These are phyloP conservation scores for Brachypodium distachyon DNA, from an alignment of 202 grass and related monocot species.

Conservation along the genomic window DNA sequence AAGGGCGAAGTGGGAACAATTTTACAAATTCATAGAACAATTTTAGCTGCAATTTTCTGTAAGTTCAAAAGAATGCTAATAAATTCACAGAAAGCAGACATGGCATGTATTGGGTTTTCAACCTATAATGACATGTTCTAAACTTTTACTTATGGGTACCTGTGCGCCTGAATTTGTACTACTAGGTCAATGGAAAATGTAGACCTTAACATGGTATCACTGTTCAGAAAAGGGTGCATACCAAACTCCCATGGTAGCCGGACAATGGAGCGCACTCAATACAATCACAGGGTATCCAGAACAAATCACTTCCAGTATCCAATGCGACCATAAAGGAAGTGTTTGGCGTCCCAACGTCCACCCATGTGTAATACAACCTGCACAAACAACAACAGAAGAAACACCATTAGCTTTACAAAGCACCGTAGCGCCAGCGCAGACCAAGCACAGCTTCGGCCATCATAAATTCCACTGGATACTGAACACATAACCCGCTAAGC, in stretches of 20 bases:
- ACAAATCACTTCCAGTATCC: slow-evolving; percentile 94
- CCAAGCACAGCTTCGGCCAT: background rate
- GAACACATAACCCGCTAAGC: background rate
- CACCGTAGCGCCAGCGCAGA: background rate
- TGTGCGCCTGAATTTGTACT: background rate
- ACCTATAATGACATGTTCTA: background rate
- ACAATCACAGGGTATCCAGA: slow-evolving; percentile 93
- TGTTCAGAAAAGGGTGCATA: slow-evolving; percentile 27
- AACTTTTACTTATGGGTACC: background rate
- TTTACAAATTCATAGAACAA: background rate
- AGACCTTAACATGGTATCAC: background rate
- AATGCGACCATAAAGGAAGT: slow-evolving; percentile 84
- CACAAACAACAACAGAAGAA: background rate
- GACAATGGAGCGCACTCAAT: slow-evolving; percentile 83
- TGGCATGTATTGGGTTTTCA: background rate
- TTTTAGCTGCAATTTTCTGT: background rate
- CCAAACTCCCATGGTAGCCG: slow-evolving; percentile 77
- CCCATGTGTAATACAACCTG: slow-evolving; percentile 96
- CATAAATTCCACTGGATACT: background rate
- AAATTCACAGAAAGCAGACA: background rate
- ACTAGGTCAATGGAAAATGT: background rate
- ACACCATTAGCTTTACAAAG: background rate
- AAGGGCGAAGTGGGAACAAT: too few relatives aligned
- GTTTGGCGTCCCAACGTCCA: slow-evolving; percentile 78
- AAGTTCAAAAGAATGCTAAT: background rate